phyloP scores from a whole-genome alignment of 1,284 basidiomycete genomes.

The Ustilago bromivora region DNA sequence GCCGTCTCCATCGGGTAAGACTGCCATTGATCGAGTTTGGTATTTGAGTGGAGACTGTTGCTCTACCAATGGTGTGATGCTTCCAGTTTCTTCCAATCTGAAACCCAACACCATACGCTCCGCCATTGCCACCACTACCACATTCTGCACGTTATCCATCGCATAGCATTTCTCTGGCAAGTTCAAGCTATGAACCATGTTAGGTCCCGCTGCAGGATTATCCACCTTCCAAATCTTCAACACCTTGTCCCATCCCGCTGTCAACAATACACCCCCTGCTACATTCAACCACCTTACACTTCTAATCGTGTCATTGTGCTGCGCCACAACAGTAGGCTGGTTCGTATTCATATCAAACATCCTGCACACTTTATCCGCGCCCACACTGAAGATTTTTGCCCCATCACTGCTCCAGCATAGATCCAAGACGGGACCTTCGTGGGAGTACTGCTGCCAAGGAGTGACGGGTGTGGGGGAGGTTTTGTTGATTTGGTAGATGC shows the following conservation, averaged over 20 bases:
- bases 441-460: constrained; percentile 74
- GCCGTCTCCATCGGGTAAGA: constrained; percentile 63
- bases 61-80: constrained; percentile 52
- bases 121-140: constrained; percentile 92
- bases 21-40: constrained; percentile 80
- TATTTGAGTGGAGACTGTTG: constrained; percentile 75
- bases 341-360: constrained; percentile 85
- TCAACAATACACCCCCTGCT: constrained; percentile 79
- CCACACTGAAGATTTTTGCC: constrained; percentile 84
- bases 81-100: constrained; percentile 78
- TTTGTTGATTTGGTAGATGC: constrained; percentile 75
- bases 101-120: constrained; percentile 89
- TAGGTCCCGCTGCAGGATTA: constrained; percentile 47
- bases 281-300: constrained; percentile 82
- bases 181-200: constrained; percentile 64
- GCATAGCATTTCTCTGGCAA: constrained; percentile 88
- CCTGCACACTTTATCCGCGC: constrained; percentile 84
- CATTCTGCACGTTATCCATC: constrained; percentile 83
- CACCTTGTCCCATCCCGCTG: constrained; percentile 92
- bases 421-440: constrained; percentile 84
- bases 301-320: constrained; percentile 85
- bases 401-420: constrained; percentile 88
- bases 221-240: constrained; percentile 74
- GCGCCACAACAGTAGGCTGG: constrained; percentile 76
- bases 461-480: constrained; percentile 80